Conservation (phyloP, 169 alveolate species). For the Cryptosporidium felis region DNA sequence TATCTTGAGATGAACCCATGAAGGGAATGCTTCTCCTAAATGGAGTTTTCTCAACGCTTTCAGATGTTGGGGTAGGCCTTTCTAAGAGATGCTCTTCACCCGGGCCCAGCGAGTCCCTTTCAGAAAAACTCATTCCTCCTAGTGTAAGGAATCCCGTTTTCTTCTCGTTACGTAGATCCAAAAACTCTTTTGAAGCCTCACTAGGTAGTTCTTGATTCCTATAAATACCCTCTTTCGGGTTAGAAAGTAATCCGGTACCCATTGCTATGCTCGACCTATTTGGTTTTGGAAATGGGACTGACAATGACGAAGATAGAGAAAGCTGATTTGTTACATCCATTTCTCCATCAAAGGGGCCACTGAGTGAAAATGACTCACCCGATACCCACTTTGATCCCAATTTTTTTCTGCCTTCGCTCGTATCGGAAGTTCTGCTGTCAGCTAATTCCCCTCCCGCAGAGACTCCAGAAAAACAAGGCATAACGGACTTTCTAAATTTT, state of each 20-base stretch:
- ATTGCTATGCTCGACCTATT: neutral
- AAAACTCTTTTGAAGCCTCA: no score
- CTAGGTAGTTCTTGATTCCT: no score
- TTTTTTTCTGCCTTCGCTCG: neutral
- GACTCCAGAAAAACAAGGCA: constrained; percentile 40
- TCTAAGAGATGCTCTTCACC: neutral
- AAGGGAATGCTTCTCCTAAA: constrained; percentile 59
- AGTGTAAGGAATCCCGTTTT: constrained; percentile 51
- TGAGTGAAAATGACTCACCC: constrained; percentile 33
- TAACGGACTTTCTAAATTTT: constrained; percentile 21
- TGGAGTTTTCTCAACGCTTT: constrained; percentile 55
- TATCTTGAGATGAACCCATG: constrained; percentile 64
- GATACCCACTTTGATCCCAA: constrained; percentile 62
- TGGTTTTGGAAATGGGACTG: constrained; percentile 60
- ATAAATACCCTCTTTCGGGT: no score
- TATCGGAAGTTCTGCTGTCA: neutral
- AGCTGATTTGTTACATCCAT: constrained; percentile 35
- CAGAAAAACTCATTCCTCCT: neutral
- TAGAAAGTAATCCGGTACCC: neutral
- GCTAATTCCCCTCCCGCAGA: constrained; percentile 4
- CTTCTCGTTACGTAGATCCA: neutral
- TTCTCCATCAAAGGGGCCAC: constrained; percentile 59
- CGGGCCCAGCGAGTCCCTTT: neutral
- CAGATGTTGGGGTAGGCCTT: neutral
- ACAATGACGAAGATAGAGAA: constrained; percentile 60